These are phyloP conservation scores for Chaetomium olivaceum DNA, from an alignment of 2,329 filamentous ascomycete genomes.

Conservation along the genomic window DNA sequence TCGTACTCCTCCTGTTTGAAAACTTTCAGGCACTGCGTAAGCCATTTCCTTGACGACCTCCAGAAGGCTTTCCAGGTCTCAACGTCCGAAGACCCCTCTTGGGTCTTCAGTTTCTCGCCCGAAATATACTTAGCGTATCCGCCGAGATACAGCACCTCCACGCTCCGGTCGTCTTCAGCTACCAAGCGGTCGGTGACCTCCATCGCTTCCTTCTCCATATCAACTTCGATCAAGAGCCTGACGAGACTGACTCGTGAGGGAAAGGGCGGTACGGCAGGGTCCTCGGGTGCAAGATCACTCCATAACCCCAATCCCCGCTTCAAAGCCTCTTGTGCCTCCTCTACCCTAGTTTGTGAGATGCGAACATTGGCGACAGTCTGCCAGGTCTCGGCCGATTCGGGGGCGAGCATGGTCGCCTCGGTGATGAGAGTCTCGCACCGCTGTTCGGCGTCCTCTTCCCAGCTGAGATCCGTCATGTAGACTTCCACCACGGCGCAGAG, in stretches of 20 bases:
- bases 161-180: constrained; percentile 86
- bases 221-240: constrained; percentile 84
- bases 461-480: constrained; percentile 97
- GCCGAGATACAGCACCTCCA: constrained; percentile 95
- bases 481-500: constrained; percentile 93
- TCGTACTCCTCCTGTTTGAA: constrained; percentile 81
- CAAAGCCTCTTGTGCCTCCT: constrained; percentile 79
- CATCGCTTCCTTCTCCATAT: constrained; percentile 80
- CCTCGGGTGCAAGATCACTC: constrained; percentile 72
- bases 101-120: constrained; percentile 65
- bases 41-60: constrained; percentile 77
- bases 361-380: constrained; percentile 93
- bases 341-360: constrained; percentile 78
- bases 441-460: constrained; percentile 86
- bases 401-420: constrained; percentile 83
- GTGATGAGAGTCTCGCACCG: constrained; percentile 87
- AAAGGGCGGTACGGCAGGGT: constrained; percentile 79
- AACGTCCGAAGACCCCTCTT: constrained; percentile 38
- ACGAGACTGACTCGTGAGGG: constrained; percentile 80
- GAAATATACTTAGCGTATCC: constrained; percentile 88
- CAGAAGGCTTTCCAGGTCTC: constrained; percentile 62
- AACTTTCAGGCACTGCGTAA: constrained; percentile 77
- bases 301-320: constrained; percentile 78
- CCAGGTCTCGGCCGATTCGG: constrained; percentile 81
- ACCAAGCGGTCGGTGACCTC: constrained; percentile 82